Conservation (phyloP, 148 eudicot genomes). For the Oxyria digyna region DNA sequence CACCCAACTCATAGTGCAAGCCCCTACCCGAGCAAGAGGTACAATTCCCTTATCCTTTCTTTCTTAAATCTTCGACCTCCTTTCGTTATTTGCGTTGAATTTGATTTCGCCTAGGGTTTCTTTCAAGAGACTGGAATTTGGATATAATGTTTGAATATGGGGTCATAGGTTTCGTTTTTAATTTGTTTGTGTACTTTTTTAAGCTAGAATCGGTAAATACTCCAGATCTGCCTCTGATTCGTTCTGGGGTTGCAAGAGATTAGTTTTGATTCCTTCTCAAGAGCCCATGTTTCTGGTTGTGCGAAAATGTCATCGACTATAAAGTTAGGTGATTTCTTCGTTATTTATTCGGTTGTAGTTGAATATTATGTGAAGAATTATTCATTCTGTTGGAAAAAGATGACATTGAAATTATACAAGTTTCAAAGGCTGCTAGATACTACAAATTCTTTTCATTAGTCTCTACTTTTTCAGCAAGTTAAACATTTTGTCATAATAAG, state of each 20-base stretch:
- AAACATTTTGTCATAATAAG: no score
- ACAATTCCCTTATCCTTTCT: neutral
- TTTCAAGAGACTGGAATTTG: neutral
- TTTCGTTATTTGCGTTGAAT: neutral
- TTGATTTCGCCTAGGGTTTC: neutral
- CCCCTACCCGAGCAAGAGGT: constrained; percentile 62
- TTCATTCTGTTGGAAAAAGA: no score
- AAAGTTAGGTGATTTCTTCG: neutral
- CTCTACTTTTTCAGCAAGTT: no score
- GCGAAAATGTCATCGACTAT: neutral
- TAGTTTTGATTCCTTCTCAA: neutral
- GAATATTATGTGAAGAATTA: neutral
- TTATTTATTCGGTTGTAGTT: neutral
- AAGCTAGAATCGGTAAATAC: neutral
- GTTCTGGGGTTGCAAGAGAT: neutral
- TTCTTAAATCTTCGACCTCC: neutral
- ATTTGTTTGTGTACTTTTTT: neutral
- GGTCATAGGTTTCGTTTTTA: neutral
- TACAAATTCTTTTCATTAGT: no score
- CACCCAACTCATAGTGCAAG: constrained; percentile 62
- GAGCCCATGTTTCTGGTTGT: neutral
- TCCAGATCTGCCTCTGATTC: neutral
- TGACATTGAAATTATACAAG: no score
- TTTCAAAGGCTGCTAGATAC: no score
- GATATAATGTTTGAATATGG: no score